These are phyloP conservation scores for Colletotrichum nymphaeae DNA, from an alignment of 2,329 filamentous ascomycete genomes.

Conservation along the genomic window DNA sequence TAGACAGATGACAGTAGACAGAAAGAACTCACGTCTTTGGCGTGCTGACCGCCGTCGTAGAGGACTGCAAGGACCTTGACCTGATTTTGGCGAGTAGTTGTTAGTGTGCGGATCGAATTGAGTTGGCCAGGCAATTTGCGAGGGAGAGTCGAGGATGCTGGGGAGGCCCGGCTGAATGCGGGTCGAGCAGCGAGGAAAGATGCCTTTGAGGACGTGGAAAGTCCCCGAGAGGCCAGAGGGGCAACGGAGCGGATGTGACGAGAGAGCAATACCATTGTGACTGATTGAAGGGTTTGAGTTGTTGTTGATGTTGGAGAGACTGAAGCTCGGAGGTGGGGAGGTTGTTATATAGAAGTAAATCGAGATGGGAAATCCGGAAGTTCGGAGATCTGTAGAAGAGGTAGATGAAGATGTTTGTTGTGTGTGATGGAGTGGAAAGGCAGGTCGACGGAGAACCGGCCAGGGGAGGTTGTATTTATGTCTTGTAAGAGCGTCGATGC, in stretches of 20 bases:
- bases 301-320: not conserved
- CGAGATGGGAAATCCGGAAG: slow-evolving; percentile 1
- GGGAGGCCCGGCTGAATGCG: slow-evolving; percentile 32
- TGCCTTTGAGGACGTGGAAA: slow-evolving; percentile 41
- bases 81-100: slow-evolving; percentile 62
- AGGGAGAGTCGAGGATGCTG: slow-evolving; percentile 48
- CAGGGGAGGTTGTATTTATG: slow-evolving; percentile 32
- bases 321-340: slow-evolving; percentile 13
- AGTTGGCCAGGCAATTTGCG: slow-evolving; percentile 48
- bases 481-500: not conserved
- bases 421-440: slow-evolving; percentile 21
- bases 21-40: slow-evolving; percentile 76
- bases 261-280: slow-evolving; percentile 47
- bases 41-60: slow-evolving; percentile 92
- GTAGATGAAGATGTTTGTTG: slow-evolving; percentile 2
- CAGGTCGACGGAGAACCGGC: not conserved
- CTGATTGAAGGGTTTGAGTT: slow-evolving; percentile 2
- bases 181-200: slow-evolving; percentile 37
- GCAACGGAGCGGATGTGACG: slow-evolving; percentile 41
- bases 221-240: slow-evolving; percentile 41
- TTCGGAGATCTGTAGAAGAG: slow-evolving; percentile 7
- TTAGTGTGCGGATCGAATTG: slow-evolving; percentile 71
- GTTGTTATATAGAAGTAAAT: slow-evolving; percentile 14
- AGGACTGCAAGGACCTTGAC: slow-evolving; percentile 95
- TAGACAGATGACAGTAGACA: not conserved